Base-by-base conservation (phyloP, 164 flowering plant genomes). In the Protea cynaroides region DNA sequence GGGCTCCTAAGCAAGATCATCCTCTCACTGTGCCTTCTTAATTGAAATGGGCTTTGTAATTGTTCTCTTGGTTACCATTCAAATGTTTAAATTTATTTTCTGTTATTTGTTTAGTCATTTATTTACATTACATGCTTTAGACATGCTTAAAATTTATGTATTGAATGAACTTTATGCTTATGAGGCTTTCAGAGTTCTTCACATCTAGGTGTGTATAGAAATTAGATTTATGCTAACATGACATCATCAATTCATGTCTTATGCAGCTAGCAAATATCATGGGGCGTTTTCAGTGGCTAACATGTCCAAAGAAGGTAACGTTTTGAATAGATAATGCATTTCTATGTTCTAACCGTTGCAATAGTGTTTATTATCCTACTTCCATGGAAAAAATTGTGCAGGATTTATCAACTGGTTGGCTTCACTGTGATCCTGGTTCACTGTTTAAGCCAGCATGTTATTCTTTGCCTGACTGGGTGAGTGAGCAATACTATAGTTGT, bases 351-450 rank as follows among this genome's bases (percentile, higher is more conserved):
- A 8, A 4, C 46, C 13, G 8, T 40, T 8, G 14, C 14, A 40
- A 8, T 40, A 23, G 22, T 72, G 18, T 38, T 38, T 55, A 19
- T 23, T 61, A 7, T 63, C 25, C 25, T 23, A 34, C 17, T 55
- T 51, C 62, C 58, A 63, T 68, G n/a, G 38, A 47, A 12, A 40
- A 40, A 63, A 25, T 11, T 47, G 5, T 79, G 77, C 82, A 94
- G 99, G 97, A 91, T 77, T 72, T 94, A 63, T 84, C 96, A 63
- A 89, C 90, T 71, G 88, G 94, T 56, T 94, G 99, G 99, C 96
- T 94, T 71, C 77, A 88, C 19, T 94, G 99, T 80, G 99, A 94
- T 79, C 96, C 99, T 66, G 97, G 87, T 59, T 85, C 90, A 44
- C 50, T 94, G 62, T 94, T 80, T 73, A 94, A 81, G 78, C 95